Percentiles rank a stretch among this genome's conserved stretches.
Evolutionary conservation across 345 rosid species (phyloP).

Genomic region (Theobroma cacao): DNA sequence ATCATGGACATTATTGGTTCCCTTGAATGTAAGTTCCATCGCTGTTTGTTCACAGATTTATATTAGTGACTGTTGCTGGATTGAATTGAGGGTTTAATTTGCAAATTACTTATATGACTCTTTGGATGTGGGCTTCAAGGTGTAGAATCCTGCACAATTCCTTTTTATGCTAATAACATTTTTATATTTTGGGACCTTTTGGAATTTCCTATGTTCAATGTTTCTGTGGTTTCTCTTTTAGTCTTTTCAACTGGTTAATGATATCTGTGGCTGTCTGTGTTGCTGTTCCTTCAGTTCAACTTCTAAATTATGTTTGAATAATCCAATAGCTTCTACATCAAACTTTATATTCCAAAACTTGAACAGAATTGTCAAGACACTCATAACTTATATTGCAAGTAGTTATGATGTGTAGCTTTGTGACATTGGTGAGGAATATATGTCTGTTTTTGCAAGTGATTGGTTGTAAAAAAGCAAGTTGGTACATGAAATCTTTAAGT

Average conservation of each 20-base stretch:
- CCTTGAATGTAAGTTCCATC: slow-evolving; percentile 76
- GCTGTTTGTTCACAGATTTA: background rate
- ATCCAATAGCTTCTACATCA: too few species aligned
- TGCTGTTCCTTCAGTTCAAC: background rate
- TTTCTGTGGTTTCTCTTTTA: background rate
- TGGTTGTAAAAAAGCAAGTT: background rate
- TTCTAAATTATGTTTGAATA: too few species aligned
- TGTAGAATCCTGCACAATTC: background rate
- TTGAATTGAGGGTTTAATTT: background rate
- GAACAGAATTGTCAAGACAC: background rate
- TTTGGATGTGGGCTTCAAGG: background rate
- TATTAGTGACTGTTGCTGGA: background rate
- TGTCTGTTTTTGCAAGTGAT: background rate
- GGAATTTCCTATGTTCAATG: background rate
- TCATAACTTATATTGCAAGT: background rate
- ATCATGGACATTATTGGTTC: slow-evolving; percentile 87
- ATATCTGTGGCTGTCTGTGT: background rate
- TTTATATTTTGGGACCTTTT: background rate
- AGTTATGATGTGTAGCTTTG: background rate
- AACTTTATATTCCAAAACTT: too few species aligned
- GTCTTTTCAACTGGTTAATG: background rate
- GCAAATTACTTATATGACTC: background rate
- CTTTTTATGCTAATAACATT: background rate
- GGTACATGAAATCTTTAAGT: background rate
- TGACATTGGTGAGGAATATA: background rate